phyloP scores from a whole-genome alignment of 345 rosid genomes.

The Aethionema arabicum region DNA sequence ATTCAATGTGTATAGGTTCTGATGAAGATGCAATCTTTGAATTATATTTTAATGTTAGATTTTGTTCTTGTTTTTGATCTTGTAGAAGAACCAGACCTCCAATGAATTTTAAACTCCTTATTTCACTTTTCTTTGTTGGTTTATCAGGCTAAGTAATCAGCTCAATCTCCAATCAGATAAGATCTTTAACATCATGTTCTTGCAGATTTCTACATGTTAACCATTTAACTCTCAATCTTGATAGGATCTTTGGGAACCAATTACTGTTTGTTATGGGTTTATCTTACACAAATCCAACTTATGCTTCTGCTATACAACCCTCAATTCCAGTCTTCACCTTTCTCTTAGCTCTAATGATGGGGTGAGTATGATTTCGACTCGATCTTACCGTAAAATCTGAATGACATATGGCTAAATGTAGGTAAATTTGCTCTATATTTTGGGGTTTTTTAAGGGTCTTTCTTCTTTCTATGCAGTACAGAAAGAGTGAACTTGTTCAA shows the following conservation, averaged over 20 bases:
- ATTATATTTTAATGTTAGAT: background rate
- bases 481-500: constrained; percentile 74
- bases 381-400: constrained; percentile 6
- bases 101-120: constrained; percentile 53
- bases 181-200: constrained; percentile 11
- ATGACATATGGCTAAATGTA: background rate
- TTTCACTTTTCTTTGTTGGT: constrained; percentile 84
- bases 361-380: constrained; percentile 49
- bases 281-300: constrained; percentile 90
- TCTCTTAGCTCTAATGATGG: constrained; percentile 79
- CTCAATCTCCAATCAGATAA: background rate
- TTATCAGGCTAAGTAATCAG: constrained; percentile 64
- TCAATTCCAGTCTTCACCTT: constrained; percentile 94
- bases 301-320: constrained; percentile 96
- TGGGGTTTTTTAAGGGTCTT: too few species aligned
- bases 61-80: constrained; percentile 27
- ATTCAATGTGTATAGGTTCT: background rate
- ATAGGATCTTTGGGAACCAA: constrained; percentile 96
- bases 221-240: constrained; percentile 30
- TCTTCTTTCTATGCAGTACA: constrained; percentile 62
- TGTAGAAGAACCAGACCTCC: constrained; percentile 80
- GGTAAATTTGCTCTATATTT: background rate
- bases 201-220: constrained; percentile 1
- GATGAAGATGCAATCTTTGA: background rate
- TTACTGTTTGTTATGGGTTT: constrained; percentile 90